Percentiles rank a stretch among this genome's conserved stretches.
phyloP scores from a whole-genome alignment of 352 stramenopile species.

The Phytophthora macrochlamydospora region DNA sequence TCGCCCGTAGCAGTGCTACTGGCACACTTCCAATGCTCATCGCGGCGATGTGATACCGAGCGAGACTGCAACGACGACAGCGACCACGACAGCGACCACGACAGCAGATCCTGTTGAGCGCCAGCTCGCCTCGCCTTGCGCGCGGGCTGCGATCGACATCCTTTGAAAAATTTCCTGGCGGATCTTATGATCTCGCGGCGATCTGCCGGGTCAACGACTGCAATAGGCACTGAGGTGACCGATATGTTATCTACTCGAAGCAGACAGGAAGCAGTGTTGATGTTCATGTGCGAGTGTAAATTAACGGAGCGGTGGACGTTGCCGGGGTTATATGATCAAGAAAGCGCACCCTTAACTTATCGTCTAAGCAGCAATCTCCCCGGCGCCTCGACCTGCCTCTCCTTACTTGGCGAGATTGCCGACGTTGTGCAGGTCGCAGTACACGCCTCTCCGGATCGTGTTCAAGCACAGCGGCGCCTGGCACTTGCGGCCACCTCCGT shows the following conservation, averaged over 20 bases:
- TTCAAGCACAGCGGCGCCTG: constrained; percentile 66
- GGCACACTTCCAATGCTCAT: not conserved
- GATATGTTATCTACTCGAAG: no score
- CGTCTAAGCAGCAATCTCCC: no score
- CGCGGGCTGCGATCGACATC: constrained; percentile 16
- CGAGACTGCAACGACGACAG: not conserved
- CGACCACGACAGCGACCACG: not conserved
- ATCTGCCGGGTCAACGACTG: not conserved
- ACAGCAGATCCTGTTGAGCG: not conserved
- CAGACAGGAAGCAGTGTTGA: constrained; percentile 5
- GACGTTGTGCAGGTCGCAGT: constrained; percentile 57
- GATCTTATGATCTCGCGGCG: constrained; percentile 3
- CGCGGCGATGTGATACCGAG: not conserved
- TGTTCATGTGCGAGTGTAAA: not conserved
- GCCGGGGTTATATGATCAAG: constrained; percentile 16
- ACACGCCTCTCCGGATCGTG: constrained; percentile 67
- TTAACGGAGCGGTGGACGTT: not conserved
- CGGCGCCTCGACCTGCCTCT: not conserved
- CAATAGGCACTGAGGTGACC: not conserved
- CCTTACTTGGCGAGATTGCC: constrained; percentile 29
- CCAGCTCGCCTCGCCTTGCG: not conserved
- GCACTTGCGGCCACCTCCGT: constrained; percentile 76
- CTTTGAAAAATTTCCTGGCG: constrained; percentile 31
- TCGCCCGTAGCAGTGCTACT: not conserved
- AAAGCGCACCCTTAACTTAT: constrained; percentile 38